Percentiles rank a stretch among this genome's conserved stretches.
phyloP scores from a whole-genome alignment of 2,329 filamentous ascomycete species.

The Cryphonectria radicalis region DNA sequence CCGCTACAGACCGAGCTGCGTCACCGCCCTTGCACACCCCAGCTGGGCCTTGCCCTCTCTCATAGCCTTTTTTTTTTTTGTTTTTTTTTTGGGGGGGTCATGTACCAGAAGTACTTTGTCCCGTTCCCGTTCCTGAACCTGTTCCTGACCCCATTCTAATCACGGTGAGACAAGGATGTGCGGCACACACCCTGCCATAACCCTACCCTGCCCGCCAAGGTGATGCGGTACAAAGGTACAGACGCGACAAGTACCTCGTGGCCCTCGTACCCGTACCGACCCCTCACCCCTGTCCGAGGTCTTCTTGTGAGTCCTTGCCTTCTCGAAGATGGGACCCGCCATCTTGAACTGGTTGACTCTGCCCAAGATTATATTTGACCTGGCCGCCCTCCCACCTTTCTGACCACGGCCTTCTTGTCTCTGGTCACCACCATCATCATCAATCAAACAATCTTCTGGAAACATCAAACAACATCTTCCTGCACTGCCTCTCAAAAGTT shows the following conservation, averaged over 20 bases:
- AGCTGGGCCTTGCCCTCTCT: constrained; percentile 11
- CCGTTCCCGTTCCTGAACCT: constrained; percentile 27
- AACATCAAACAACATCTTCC: neutral
- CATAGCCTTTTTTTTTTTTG: constrained; percentile 21
- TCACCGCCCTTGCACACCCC: constrained; percentile 25
- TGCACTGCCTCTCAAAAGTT: neutral
- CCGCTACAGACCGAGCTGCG: constrained; percentile 19
- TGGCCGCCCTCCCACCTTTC: constrained; percentile 8
- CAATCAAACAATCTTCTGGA: constrained; percentile 1
- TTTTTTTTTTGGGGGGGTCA: constrained; percentile 2
- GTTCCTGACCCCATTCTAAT: constrained; percentile 23
- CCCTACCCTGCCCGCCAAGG: neutral
- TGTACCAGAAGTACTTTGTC: constrained; percentile 15
- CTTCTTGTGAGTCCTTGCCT: constrained; percentile 3
- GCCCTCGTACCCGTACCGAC: constrained; percentile 20
- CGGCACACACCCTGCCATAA: constrained; percentile 17
- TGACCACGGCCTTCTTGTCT: neutral
- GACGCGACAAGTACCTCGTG: constrained; percentile 24
- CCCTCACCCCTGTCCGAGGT: constrained; percentile 5
- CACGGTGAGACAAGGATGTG: constrained; percentile 28
- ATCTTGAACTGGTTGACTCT: constrained; percentile 13
- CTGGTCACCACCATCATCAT: constrained; percentile 13
- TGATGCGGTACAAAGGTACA: constrained; percentile 23
- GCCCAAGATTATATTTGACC: constrained; percentile 19
- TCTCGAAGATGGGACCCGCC: constrained; percentile 8